Percentiles rank a stretch among this genome's conserved stretches.
Conservation (phyloP, 2,329 filamentous ascomycete species). For the Neofusicoccum kwambonambiense region DNA sequence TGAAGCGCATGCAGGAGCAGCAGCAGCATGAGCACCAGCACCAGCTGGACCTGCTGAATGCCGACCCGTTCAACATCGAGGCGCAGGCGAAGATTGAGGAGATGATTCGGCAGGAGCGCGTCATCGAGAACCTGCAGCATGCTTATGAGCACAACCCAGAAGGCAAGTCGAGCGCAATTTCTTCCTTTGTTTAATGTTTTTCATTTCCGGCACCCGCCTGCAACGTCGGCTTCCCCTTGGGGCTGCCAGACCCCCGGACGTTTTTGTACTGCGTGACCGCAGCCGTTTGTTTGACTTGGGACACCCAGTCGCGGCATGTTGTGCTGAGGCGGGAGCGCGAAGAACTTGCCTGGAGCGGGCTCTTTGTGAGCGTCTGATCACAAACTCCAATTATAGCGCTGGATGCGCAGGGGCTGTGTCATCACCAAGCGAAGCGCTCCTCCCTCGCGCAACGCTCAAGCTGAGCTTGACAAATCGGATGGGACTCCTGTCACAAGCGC, state of each 20-base stretch:
- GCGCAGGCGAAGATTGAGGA: conserved; percentile 92
- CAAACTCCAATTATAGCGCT: conserved; percentile 9
- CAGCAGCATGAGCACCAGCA: conserved; percentile 67
- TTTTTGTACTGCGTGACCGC: conserved; percentile 10
- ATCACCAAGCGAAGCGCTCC: background rate
- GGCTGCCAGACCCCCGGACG: background rate
- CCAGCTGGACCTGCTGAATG: conserved; percentile 81
- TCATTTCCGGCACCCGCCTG: background rate
- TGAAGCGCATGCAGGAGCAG: conserved; percentile 68
- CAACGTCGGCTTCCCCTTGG: background rate
- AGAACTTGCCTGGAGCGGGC: background rate
- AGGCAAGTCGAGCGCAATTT: conserved; percentile 56
- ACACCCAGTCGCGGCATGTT: background rate
- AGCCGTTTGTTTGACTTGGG: background rate
- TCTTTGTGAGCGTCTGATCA: conserved; percentile 9
- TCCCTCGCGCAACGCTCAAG: conserved; percentile 16
- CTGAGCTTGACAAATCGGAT: conserved; percentile 16
- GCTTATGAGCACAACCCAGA: conserved; percentile 97
- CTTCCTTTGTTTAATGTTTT: conserved; percentile 4
- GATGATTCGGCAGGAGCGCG: conserved; percentile 91
- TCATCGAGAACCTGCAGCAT: conserved; percentile 93
- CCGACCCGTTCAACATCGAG: conserved; percentile 91
- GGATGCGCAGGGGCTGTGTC: conserved; percentile 15
- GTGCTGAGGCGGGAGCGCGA: background rate
- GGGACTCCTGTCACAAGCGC: background rate